phyloP scores from a whole-genome alignment of 768 basidiomycete species.

The Saitozyma podzolica region DNA sequence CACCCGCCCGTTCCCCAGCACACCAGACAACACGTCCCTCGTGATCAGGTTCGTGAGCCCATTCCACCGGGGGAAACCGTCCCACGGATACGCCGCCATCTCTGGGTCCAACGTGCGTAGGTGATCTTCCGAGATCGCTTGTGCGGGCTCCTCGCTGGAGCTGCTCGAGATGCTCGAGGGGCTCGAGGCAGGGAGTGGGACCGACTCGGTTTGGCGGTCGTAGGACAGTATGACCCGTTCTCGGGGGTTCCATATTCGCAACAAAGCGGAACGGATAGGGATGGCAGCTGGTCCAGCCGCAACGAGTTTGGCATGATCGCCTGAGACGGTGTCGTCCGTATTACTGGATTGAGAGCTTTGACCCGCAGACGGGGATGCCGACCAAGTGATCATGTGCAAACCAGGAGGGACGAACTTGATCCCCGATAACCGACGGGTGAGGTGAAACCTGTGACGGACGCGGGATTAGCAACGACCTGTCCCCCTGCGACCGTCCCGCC shows the following conservation, averaged over 20 bases:
- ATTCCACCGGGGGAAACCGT: constrained; percentile 40
- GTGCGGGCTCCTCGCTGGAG: constrained; percentile 2
- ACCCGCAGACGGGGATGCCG: constrained; percentile 11
- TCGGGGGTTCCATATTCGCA: constrained; percentile 31
- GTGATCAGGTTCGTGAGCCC: constrained; percentile 37
- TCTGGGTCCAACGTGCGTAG: constrained; percentile 49
- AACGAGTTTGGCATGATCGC: background rate
- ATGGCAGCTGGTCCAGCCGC: constrained; percentile 17
- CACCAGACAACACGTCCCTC: constrained; percentile 28
- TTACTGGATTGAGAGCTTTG: too few relatives aligned
- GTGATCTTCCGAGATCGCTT: constrained; percentile 48
- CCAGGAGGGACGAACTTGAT: constrained; percentile 54
- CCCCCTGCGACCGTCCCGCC: background rate
- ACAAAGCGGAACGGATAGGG: constrained; percentile 46
- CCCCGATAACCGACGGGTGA: constrained; percentile 46
- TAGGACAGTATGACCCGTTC: constrained; percentile 42
- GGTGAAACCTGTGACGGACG: constrained; percentile 25
- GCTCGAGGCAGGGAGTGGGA: constrained; percentile 14
- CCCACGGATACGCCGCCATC: constrained; percentile 54
- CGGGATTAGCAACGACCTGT: background rate
- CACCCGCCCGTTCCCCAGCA: constrained; percentile 44
- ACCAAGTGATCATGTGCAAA: constrained; percentile 52
- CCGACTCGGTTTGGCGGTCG: constrained; percentile 36
- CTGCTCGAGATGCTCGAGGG: constrained; percentile 1
- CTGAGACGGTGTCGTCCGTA: too few relatives aligned